These are phyloP conservation scores for Agaricus subrufescens DNA, from an alignment of 768 basidiomycete species.

Conservation along the genomic window DNA sequence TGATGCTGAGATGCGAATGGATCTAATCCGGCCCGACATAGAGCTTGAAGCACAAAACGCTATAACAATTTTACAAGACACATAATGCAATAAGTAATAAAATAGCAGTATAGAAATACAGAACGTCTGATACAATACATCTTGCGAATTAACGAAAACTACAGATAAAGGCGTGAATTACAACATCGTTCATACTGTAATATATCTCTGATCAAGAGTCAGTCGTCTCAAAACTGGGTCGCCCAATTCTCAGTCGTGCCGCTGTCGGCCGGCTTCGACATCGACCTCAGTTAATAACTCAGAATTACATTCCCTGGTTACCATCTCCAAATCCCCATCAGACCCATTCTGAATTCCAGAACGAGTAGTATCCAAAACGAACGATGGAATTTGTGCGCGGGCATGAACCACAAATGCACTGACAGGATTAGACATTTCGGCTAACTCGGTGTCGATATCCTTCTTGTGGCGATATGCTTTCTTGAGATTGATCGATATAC, in stretches of 20 bases:
- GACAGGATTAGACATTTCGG: background rate
- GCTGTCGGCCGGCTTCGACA: background rate
- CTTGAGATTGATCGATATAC: constrained; percentile 59
- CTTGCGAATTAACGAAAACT: no score
- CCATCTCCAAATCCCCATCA: background rate
- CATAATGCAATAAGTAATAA: no score
- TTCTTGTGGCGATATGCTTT: constrained; percentile 28
- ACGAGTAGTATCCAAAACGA: background rate
- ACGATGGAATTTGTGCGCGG: background rate
- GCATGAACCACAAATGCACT: background rate
- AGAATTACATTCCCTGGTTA: background rate
- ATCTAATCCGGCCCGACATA: no score
- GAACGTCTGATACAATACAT: no score
- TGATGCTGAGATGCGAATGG: no score
- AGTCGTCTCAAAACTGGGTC: no score
- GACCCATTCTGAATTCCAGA: background rate
- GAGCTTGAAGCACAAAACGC: no score
- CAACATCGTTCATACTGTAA: no score
- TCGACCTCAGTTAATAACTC: background rate
- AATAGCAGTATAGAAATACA: no score
- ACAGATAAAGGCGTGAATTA: no score
- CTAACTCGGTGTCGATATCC: constrained; percentile 1
- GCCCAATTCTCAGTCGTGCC: background rate
- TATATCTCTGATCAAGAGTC: no score
- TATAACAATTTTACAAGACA: no score